Percentiles rank a stretch among this genome's conserved stretches.
Conservation (phyloP, 1,139 yeast genomes). For the Taphrina communis region DNA sequence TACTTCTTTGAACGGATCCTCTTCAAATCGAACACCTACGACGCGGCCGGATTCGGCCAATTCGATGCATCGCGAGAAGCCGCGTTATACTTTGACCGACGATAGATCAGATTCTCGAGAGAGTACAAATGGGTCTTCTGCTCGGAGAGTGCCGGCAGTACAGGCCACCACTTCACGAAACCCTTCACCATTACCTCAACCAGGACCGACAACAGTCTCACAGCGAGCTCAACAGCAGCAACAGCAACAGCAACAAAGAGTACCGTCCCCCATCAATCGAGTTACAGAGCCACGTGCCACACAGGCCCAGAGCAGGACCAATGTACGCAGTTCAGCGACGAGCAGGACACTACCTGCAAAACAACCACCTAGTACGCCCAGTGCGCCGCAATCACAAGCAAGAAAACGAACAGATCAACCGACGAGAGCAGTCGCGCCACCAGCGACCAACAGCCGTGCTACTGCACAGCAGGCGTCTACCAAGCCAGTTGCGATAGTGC, state of each 20-base stretch:
- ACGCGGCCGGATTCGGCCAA: constrained; percentile 17
- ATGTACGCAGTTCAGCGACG: constrained; percentile 2
- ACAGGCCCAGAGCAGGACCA: background rate
- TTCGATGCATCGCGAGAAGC: constrained; percentile 24
- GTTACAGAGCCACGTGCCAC: background rate
- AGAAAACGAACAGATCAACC: constrained; percentile 13
- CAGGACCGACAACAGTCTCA: constrained; percentile 7
- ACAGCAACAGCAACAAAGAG: constrained; percentile 19
- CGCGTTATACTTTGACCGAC: constrained; percentile 31
- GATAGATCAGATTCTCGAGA: constrained; percentile 22
- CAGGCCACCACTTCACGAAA: constrained; percentile 20
- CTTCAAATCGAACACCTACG: background rate
- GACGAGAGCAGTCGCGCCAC: constrained; percentile 10
- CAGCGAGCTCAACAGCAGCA: constrained; percentile 8
- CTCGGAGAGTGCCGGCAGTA: constrained; percentile 19
- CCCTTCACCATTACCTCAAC: constrained; percentile 34
- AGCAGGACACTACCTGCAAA: background rate
- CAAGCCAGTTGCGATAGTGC: constrained; percentile 10
- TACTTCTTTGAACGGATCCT: constrained; percentile 21
- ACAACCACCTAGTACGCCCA: constrained; percentile 11
- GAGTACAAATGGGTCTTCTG: constrained; percentile 13
- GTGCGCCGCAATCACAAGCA: constrained; percentile 7
- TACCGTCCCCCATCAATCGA: constrained; percentile 19
- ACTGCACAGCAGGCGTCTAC: constrained; percentile 10
- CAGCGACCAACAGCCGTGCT: background rate